Conservation (phyloP, 352 stramenopile genomes). For the Plasmopara muralis region DNA sequence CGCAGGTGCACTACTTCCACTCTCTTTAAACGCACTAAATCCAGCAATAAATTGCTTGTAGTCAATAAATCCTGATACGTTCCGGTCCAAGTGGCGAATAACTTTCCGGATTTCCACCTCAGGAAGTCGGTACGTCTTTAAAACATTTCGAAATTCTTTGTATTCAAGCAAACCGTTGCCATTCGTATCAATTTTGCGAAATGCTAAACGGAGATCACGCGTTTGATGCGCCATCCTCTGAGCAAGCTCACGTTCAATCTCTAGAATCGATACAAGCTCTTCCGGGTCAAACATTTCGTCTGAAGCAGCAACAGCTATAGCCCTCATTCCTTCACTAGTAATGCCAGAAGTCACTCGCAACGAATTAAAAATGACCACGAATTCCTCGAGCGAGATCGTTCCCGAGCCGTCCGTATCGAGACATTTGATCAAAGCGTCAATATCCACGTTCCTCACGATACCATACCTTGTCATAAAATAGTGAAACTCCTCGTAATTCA, state of each 20-base stretch:
- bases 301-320: constrained; percentile 9
- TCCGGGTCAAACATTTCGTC: constrained; percentile 37
- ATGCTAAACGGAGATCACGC: constrained; percentile 48
- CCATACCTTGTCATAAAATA: constrained; percentile 71
- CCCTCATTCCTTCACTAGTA: constrained; percentile 12
- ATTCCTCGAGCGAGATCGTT: constrained; percentile 50
- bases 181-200: constrained; percentile 63
- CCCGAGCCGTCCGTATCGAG: constrained; percentile 47
- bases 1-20: constrained; percentile 7
- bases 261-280: constrained; percentile 49
- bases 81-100: constrained; percentile 56
- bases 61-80: constrained; percentile 67
- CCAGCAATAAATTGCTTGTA: constrained; percentile 62
- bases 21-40: constrained; percentile 30
- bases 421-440: constrained; percentile 35
- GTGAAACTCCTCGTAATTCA: constrained; percentile 58
- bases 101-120: constrained; percentile 67
- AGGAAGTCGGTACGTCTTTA: constrained; percentile 51
- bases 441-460: constrained; percentile 48
- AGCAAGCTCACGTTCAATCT: constrained; percentile 59
- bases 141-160: constrained; percentile 57
- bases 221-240: constrained; percentile 46
- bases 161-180: constrained; percentile 63
- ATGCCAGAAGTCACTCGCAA: constrained; percentile 19
- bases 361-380: constrained; percentile 51